Base-by-base conservation (phyloP, 106 monocot genomes). In the Apostasia shenzhenica region DNA sequence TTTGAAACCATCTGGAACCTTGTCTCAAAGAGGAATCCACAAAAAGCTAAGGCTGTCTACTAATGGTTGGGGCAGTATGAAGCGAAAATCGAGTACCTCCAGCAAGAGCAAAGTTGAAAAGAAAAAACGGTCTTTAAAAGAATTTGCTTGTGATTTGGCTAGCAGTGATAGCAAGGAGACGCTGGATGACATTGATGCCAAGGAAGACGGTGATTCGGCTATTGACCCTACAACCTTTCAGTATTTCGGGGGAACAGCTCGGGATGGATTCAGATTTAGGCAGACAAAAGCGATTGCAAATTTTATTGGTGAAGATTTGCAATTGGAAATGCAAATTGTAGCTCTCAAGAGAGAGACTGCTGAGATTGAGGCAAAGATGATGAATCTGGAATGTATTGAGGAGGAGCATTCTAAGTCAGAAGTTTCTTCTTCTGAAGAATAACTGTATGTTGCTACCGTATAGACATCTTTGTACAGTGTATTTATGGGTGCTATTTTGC, bases 261-360 rank as follows among this genome's bases (percentile, higher is more conserved):
- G 43, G 41, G 4, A 13, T 45, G 37, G 47, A 48, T 48, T 44
- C 48, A 48, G 44, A 62, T 38, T 40, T 55, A 54, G 14, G 55
- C 12, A 62, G 9, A 37, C 39, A 9, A n/a, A 55, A 65, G 65
- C 47, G 37, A 3, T 48, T 48, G 26, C 43, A 65, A 4, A 14
- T 48, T 14, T 65, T 46, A 65, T 65, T 65, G 37, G 59, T 10
- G 56, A 76, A 64, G 70, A 55, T 70, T 54, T 41, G 54, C 61
- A 69, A 42, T 44, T 67, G 41, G 78, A 72, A 54, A 66, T 67
- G 67, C 61, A 79, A 50, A 73, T 79, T 41, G 56, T 44, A 50
- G 61, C n/a, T 52, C 73, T 73, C 40, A 69, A 67, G 55, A 68
- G 61, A 53, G 73, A 79, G 55, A 63, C 73, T 68, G 51, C 67